These are phyloP conservation scores for Fusarium burgessii DNA, from an alignment of 2,329 filamentous ascomycete genomes.

Conservation along the genomic window DNA sequence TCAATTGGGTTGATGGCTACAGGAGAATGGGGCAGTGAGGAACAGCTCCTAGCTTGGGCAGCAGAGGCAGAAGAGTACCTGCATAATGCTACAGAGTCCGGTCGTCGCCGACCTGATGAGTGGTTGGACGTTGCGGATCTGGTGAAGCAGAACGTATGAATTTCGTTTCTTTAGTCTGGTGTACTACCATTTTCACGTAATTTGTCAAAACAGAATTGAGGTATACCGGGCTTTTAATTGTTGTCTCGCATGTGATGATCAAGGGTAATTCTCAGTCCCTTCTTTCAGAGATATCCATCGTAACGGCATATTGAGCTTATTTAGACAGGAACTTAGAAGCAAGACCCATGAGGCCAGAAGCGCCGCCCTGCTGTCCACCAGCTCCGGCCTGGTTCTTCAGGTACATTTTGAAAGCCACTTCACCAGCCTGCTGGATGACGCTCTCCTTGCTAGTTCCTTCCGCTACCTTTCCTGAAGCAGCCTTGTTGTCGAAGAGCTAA, in stretches of 20 bases:
- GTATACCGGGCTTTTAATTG: neutral
- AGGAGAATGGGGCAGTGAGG: slow-evolving; percentile 75
- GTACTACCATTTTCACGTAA: neutral
- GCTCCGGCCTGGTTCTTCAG: slow-evolving; percentile 73
- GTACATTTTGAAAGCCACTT: slow-evolving; percentile 93
- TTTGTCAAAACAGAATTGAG: neutral
- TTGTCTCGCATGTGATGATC: neutral
- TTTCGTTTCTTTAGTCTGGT: neutral
- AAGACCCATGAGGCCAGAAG: slow-evolving; percentile 55
- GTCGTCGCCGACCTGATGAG: slow-evolving; percentile 62
- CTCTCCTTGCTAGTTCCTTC: slow-evolving; percentile 80
- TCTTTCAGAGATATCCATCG: neutral
- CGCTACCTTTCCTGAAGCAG: slow-evolving; percentile 64
- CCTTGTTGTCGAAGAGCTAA: slow-evolving; percentile 71
- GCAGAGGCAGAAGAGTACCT: slow-evolving; percentile 68
- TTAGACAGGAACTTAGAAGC: slow-evolving; percentile 61
- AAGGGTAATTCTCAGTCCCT: neutral
- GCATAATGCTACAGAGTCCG: slow-evolving; percentile 59
- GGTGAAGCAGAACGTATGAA: slow-evolving; percentile 31
- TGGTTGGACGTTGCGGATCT: slow-evolving; percentile 69
- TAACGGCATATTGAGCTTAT: neutral
- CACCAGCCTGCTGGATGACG: slow-evolving; percentile 80
- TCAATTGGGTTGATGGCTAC: slow-evolving; percentile 73
- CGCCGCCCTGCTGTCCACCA: slow-evolving; percentile 58
- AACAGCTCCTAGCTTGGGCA: slow-evolving; percentile 71